Conservation (phyloP, 2,329 filamentous ascomycete species). For the Balansia obtecta region DNA sequence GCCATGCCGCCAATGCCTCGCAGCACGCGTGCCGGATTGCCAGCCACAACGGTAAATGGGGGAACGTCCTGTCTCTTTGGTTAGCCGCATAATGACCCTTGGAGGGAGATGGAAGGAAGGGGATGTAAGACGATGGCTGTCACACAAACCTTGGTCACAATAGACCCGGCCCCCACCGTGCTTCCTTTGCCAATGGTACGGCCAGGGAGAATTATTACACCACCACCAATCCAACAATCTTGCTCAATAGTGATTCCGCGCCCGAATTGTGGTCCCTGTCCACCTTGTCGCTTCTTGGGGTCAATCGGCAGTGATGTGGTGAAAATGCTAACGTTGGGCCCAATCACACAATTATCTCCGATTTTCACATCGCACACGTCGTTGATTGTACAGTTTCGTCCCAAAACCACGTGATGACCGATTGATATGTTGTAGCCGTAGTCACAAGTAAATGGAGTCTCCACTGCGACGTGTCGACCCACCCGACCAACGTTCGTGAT, state of each 20-base stretch:
- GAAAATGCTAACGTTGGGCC: constrained; percentile 77
- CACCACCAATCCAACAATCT: constrained; percentile 73
- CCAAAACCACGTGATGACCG: constrained; percentile 73
- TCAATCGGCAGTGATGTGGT: constrained; percentile 63
- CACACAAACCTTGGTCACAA: constrained; percentile 63
- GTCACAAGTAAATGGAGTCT: constrained; percentile 83
- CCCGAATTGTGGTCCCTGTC: constrained; percentile 58
- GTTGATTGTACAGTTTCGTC: constrained; percentile 70
- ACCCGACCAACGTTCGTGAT: constrained; percentile 47
- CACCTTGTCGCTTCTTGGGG: constrained; percentile 60
- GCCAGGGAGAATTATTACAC: constrained; percentile 65
- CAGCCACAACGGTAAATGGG: constrained; percentile 55
- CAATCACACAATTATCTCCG: constrained; percentile 64
- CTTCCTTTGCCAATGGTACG: constrained; percentile 69
- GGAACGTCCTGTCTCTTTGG: constrained; percentile 44
- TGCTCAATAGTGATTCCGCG: constrained; percentile 67
- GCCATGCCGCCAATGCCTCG: constrained; percentile 26
- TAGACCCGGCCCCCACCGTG: constrained; percentile 70
- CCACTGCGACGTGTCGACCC: constrained; percentile 66
- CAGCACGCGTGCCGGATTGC: constrained; percentile 53
- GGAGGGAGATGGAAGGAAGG: background rate
- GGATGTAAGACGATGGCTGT: background rate
- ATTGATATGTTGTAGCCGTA: constrained; percentile 93
- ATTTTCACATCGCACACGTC: constrained; percentile 79
- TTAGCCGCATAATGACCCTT: background rate